Percentiles rank a stretch among this genome's conserved stretches.
These are phyloP conservation scores for Toxicodendron radicans DNA, from an alignment of 345 rosid species.

Conservation along the genomic window DNA sequence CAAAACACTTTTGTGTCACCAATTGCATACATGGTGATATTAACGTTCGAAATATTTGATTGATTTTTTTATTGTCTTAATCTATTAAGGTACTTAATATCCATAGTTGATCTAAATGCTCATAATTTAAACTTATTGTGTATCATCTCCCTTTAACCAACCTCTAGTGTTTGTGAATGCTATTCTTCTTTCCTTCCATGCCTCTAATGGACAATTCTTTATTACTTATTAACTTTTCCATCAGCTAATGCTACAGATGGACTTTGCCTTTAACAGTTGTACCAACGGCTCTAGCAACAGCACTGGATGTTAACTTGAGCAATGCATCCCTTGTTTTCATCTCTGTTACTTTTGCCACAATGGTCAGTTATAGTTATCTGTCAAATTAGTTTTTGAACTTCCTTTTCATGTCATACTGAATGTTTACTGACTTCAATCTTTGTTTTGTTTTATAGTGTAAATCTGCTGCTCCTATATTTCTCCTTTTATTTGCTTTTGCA, in stretches of 20 bases:
- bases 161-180: constrained; percentile 6
- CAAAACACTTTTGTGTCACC: not conserved
- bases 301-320: constrained; percentile 95
- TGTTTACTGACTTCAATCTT: constrained; percentile 17
- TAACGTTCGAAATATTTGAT: not conserved
- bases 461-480: constrained; percentile 98
- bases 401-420: not conserved
- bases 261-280: constrained; percentile 96
- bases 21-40: not conserved
- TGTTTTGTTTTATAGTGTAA: constrained; percentile 70
- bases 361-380: constrained; percentile 56
- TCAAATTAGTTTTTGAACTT: constrained; percentile 4
- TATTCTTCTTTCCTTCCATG: constrained; percentile 3
- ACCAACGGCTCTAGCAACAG: constrained; percentile 97
- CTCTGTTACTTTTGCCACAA: constrained; percentile 98
- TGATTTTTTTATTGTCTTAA: not conserved
- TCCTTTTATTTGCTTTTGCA: constrained; percentile 95
- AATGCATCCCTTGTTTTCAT: constrained; percentile 96
- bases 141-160: not conserved
- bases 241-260: constrained; percentile 85
- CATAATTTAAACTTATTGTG: not conserved
- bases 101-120: constrained; percentile 1
- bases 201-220: constrained; percentile 23
- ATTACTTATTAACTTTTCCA: constrained; percentile 46
- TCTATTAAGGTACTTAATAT: not conserved